Evolutionary conservation across 1,139 yeast genomes (phyloP), one percentile per base, ranked within the genome.

Genomic region (Geotrichum citri-aurantii): DNA sequence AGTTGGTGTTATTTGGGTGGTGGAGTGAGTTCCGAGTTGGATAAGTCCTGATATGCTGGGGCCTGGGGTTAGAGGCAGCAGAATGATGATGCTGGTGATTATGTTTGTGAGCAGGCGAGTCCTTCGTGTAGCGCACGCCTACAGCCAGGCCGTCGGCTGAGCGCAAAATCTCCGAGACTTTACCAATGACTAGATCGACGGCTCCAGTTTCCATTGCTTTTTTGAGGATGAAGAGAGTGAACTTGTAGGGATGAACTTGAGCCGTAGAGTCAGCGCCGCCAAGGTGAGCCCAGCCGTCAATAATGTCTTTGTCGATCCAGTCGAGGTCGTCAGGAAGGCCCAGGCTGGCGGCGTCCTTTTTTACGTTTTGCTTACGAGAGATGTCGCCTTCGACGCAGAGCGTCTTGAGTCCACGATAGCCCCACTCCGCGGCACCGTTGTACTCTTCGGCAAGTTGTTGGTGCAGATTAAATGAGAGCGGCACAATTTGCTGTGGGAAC

Each of bases 181-280:
- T 88, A 44, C 97, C 99, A 59, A 88, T 78, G 29, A 92, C 79
- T 56, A 93, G 76, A 65, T 88, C 95, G 21, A 91, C 88, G n/a
- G 90, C 84, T 1, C 95, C 96, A 1, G 86, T 76, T 66, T 88
- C 92, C 62, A 88, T 82, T 40, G 96, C 96, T 70, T 88, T 87
- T 65, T 84, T 82, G 64, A 93, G 76, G 12, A 93, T 78, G 68
- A 81, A 87, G 59, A 86, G 88, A 31, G 98, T 92, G 72, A 93
- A 92, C 70, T 87, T 86, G 75, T 88, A 90, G 1, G 99, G 99
- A 71, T 93, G 98, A 11, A 93, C 97, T 73, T 93, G 99, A 0
- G 97, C 98, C 0, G 98, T 92, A 12, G 96, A 85, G 63, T 87
- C 93, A 33, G 83, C 81, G 17, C 88, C 95, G 33, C 99, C 98